A percentile compares a stretch with the other conserved stretches of the same genome.
Evolutionary conservation across 1,139 yeast genomes (phyloP).

Genomic region (Candida sojae): DNA sequence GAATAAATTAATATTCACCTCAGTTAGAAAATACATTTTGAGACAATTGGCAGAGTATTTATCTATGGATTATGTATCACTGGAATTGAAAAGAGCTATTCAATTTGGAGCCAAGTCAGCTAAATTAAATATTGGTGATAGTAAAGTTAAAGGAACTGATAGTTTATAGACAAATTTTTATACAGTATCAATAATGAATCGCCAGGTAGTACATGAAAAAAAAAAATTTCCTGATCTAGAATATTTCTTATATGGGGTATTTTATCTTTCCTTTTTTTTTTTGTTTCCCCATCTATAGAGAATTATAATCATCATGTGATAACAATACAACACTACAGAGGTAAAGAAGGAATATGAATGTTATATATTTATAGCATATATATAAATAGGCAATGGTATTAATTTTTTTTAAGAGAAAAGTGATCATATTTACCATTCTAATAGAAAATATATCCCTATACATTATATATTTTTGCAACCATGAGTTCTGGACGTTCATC

Average conservation of each 20-base stretch:
- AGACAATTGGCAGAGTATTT: conserved; percentile 59
- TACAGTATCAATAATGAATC: neutral
- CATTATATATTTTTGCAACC: neutral
- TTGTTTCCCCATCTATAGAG: neutral
- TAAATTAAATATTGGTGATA: conserved; percentile 77
- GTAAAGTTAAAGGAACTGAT: conserved; percentile 67
- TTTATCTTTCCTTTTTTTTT: neutral
- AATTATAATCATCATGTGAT: conserved; percentile 6
- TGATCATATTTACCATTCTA: too few species aligned
- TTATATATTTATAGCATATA: neutral
- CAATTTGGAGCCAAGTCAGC: conserved; percentile 97
- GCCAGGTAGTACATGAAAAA: neutral
- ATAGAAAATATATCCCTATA: too few species aligned
- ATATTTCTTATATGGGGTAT: neutral
- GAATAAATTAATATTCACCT: conserved; percentile 25
- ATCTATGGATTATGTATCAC: conserved; percentile 57
- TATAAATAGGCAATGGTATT: neutral
- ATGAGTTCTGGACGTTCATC: neutral
- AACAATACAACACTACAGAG: neutral
- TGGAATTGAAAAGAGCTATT: conserved; percentile 90
- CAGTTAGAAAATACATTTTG: conserved; percentile 60
- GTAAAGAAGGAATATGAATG: neutral
- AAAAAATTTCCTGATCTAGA: conserved; percentile 6
- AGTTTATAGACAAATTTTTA: neutral
- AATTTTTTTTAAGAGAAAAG: neutral